phyloP scores from a whole-genome alignment of 208 protist genomes.

The Leishmania arabica region DNA sequence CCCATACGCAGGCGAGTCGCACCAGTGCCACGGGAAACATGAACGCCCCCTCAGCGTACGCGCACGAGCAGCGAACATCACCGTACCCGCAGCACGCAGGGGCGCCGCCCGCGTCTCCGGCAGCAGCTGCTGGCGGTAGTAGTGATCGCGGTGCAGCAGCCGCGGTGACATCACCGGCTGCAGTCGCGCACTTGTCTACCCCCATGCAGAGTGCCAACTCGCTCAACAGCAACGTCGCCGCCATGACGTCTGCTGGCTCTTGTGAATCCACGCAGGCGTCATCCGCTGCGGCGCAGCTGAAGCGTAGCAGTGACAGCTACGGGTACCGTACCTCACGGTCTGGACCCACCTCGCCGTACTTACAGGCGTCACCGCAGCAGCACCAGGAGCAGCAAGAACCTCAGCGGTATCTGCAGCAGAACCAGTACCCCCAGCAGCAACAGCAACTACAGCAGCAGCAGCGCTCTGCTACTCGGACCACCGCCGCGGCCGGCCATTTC shows the following conservation, averaged over 20 bases:
- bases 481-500: neutral
- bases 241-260: neutral
- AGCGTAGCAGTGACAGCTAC: neutral
- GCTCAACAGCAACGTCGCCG: neutral
- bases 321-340: neutral
- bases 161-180: neutral
- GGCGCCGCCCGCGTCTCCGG: neutral
- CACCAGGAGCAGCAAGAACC: constrained; percentile 20
- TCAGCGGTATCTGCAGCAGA: constrained; percentile 6
- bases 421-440: constrained; percentile 9
- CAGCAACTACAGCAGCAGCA: constrained; percentile 17
- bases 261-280: neutral
- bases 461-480: neutral
- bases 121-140: neutral
- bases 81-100: neutral
- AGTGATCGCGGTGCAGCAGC: neutral
- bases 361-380: constrained; percentile 3
- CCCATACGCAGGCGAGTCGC: neutral
- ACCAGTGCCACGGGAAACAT: neutral
- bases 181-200: neutral
- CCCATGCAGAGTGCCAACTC: neutral
- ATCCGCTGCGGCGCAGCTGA: neutral
- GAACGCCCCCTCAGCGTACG: neutral
- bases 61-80: neutral
- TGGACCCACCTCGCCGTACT: neutral